Conservation (phyloP, 805 yeast genomes). For the Zygosaccharomyces bisporus region DNA sequence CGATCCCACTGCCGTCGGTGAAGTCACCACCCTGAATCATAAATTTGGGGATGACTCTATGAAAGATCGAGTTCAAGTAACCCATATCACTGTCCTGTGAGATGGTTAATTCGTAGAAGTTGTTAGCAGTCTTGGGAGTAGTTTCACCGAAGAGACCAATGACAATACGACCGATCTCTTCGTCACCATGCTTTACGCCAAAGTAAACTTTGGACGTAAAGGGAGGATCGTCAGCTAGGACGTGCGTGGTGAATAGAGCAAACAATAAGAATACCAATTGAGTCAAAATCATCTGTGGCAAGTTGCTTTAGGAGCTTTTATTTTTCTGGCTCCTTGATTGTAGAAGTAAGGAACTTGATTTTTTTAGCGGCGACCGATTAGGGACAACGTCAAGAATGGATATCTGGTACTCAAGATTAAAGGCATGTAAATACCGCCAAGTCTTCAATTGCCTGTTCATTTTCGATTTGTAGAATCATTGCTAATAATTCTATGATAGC, state of each 20-base stretch:
- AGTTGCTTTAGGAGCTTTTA: slow-evolving; percentile 4
- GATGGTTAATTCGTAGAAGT: slow-evolving; percentile 73
- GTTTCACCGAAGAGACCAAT: slow-evolving; percentile 84
- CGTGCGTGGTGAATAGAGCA: slow-evolving; percentile 15
- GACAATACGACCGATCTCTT: slow-evolving; percentile 72
- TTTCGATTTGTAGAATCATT: no score
- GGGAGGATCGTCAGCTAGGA: slow-evolving; percentile 31
- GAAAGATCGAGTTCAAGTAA: slow-evolving; percentile 61
- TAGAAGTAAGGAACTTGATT: neutral
- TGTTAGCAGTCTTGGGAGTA: slow-evolving; percentile 85
- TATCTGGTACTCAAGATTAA: no score
- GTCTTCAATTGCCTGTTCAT: no score
- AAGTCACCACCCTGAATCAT: slow-evolving; percentile 98
- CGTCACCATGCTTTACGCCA: slow-evolving; percentile 78
- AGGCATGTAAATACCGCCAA: no score
- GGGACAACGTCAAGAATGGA: neutral
- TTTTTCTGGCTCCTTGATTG: neutral
- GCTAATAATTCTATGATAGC: no score
- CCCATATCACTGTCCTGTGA: slow-evolving; percentile 70
- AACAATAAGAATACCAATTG: slow-evolving; percentile 17
- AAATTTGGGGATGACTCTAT: slow-evolving; percentile 89
- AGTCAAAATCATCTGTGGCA: slow-evolving; percentile 12
- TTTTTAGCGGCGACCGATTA: neutral
- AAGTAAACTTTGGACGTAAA: slow-evolving; percentile 80
- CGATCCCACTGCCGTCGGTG: slow-evolving; percentile 92